These are phyloP conservation scores for Aspergillus ochraceus DNA, from an alignment of 2,329 filamentous ascomycete genomes.

Conservation along the genomic window DNA sequence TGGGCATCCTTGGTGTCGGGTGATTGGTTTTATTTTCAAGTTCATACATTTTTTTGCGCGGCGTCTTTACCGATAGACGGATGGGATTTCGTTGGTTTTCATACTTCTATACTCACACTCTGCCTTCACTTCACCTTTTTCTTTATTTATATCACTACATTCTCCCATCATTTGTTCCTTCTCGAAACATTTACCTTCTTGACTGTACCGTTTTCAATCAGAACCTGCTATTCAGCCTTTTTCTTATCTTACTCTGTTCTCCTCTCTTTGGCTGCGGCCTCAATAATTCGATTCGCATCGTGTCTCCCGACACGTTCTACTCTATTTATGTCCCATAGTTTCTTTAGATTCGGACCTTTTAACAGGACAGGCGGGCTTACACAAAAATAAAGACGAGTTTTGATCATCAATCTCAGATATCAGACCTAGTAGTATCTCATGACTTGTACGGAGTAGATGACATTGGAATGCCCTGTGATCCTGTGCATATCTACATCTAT, in stretches of 20 bases:
- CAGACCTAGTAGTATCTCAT: background rate
- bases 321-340: background rate
- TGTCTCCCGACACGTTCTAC: background rate
- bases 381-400: background rate
- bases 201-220: slow-evolving; percentile 11
- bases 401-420: background rate
- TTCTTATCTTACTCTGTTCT: slow-evolving; percentile 7
- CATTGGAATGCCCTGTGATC: background rate
- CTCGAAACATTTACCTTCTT: background rate
- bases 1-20: slow-evolving; percentile 40
- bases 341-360: background rate
- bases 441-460: background rate
- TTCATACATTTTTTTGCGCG: slow-evolving; percentile 22
- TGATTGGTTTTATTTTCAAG: slow-evolving; percentile 17
- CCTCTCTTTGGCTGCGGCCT: slow-evolving; percentile 3
- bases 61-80: slow-evolving; percentile 27
- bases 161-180: slow-evolving; percentile 17
- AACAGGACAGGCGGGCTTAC: background rate
- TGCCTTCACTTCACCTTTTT: slow-evolving; percentile 11
- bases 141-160: slow-evolving; percentile 12
- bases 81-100: slow-evolving; percentile 23
- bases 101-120: slow-evolving; percentile 9
- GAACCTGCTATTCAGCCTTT: slow-evolving; percentile 14
- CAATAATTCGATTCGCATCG: background rate
- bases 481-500: background rate